Evolutionary conservation across 192 early-diverging fungal genomes (phyloP).

Genomic region (Coemansia interrupta): DNA sequence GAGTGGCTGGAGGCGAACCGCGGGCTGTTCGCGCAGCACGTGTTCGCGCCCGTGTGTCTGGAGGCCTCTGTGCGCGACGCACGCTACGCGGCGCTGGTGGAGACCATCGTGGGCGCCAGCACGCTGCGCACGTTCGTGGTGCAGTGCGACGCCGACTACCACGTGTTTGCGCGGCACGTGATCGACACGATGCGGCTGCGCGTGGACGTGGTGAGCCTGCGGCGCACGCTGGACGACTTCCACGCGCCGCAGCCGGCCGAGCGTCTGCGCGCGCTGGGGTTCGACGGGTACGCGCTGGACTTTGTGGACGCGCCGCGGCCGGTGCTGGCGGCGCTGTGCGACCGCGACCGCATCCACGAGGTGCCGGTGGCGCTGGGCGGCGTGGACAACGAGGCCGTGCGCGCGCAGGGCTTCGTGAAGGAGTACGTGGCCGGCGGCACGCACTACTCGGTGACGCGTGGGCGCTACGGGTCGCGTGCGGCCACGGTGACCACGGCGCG

Average conservation of each 20-base stretch:
- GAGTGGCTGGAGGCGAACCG: conserved; percentile 69
- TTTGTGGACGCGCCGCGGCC: conserved; percentile 67
- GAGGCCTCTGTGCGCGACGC: conserved; percentile 68
- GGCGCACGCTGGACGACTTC: conserved; percentile 28
- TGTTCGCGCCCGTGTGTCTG: conserved; percentile 71
- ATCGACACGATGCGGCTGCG: conserved; percentile 62
- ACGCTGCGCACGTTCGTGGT: conserved; percentile 75
- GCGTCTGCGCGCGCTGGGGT: conserved; percentile 56
- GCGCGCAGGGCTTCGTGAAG: conserved; percentile 17
- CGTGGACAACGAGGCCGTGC: conserved; percentile 37
- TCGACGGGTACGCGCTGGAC: conserved; percentile 75
- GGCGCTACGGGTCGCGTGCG: conserved; percentile 42
- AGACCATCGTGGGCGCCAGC: conserved; percentile 46
- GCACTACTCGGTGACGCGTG: conserved; percentile 23
- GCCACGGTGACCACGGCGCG: conserved; percentile 35
- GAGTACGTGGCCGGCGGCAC: conserved; percentile 48
- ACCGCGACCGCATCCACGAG: conserved; percentile 57
- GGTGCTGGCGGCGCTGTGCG: conserved; percentile 64
- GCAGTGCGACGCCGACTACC: conserved; percentile 76
- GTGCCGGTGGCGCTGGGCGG: conserved; percentile 44
- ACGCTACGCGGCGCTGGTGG: conserved; percentile 64
- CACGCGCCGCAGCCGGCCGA: conserved; percentile 25
- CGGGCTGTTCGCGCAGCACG: conserved; percentile 59
- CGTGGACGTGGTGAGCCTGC: conserved; percentile 58
- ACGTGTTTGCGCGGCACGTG: conserved; percentile 59